Evolutionary conservation across 768 basidiomycete genomes (phyloP), one percentile per base, ranked within the genome.

Genomic region (Holtermannia corniformis): DNA sequence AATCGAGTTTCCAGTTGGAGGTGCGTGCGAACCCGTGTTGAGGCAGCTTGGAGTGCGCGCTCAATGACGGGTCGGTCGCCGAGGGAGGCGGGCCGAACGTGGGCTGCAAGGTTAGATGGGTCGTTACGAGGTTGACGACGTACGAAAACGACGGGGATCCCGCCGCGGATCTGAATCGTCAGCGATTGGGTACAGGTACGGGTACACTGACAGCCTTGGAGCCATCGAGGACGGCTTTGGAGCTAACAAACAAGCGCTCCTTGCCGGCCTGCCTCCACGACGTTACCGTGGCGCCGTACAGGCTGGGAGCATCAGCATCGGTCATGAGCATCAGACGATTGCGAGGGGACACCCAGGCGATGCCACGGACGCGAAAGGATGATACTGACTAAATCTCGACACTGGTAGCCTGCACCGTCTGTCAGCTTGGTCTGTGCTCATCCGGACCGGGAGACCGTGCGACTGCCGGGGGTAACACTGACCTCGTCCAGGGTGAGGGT

Each of bases 11-110:
- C 95, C 95, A 97, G 25, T 64, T 68, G 32, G 80, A 78, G 57
- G 77, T 88, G 41, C 95, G 77, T 4, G 88, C 93, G 67, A 93
- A 96, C 0, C 95, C 95, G 70, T 97, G 95, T 71, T 95, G 91
- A 4, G 76, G 51, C 4, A 99, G 76, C 44, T 70, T 60, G 70
- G 91, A 87, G 55, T 74, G 67, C n/a, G 60, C 48, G 41, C 48
- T 28, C 20, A 54, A 20, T 11, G 52, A 50, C 21, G 46, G 25
- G 44, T 71, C 69, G 27, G 60, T 46, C 78, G 79, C 63, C 24
- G 70, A 70, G 16, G 77, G 78, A 1, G 93, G 87, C 0, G 86
- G 77, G 2, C 93, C 92, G 64, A 96, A 97, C 74, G 86, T 88
- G 41, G 74, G 72, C 70, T 64, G 85, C 84, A 71, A 40, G 5